phyloP scores from a whole-genome alignment of 2,329 filamentous ascomycete species.

The Pseudocercospora cruenta region DNA sequence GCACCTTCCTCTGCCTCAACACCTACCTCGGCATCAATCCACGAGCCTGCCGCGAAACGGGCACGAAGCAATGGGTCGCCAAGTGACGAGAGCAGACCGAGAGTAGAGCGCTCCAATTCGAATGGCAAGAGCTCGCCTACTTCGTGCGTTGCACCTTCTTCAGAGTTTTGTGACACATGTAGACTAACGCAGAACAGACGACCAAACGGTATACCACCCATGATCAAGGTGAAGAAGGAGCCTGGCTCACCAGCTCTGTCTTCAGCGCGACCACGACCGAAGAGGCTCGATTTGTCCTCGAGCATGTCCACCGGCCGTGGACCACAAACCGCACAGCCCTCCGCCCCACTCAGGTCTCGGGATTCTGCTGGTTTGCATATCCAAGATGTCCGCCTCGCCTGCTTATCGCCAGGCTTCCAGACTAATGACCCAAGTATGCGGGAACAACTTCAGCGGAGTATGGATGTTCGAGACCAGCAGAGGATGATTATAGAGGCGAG shows the following conservation, averaged over 20 bases:
- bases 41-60: conserved; percentile 37
- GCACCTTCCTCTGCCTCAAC: conserved; percentile 41
- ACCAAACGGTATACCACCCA: conserved; percentile 63
- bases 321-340: conserved; percentile 59
- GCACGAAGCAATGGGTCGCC: conserved; percentile 42
- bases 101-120: conserved; percentile 39
- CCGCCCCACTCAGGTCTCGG: conserved; percentile 72
- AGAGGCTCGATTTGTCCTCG: conserved; percentile 73
- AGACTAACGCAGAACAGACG: conserved; percentile 46
- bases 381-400: conserved; percentile 91
- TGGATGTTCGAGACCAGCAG: conserved; percentile 92
- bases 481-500: conserved; percentile 91
- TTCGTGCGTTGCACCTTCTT: conserved; percentile 43
- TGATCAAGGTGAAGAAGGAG: conserved; percentile 96
- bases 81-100: conserved; percentile 20
- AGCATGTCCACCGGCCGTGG: conserved; percentile 49
- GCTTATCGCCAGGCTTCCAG: conserved; percentile 91
- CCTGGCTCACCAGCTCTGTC: conserved; percentile 81
- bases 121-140: conserved; percentile 59
- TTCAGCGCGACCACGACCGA: conserved; percentile 72
- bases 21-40: conserved; percentile 30
- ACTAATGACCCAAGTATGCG: conserved; percentile 97
- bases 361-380: conserved; percentile 75
- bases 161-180: conserved; percentile 25
- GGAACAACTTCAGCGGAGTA: conserved; percentile 90